Evolutionary conservation across 495 filamentous ascomycete genomes (phyloP).

Genomic region (Aspergillus funiculosus): DNA sequence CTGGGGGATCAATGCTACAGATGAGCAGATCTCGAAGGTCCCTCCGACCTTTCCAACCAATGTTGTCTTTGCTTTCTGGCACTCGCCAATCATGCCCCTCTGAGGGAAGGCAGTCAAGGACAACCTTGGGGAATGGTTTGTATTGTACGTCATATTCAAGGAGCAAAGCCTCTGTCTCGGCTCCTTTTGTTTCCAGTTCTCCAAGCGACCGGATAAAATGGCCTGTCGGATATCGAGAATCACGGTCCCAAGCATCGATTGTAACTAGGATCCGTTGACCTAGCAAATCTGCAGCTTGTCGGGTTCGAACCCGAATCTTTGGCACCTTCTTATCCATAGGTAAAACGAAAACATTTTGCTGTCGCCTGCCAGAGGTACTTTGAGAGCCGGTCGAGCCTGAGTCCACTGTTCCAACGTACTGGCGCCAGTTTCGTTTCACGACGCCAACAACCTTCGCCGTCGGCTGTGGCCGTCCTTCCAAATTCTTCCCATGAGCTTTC

Average conservation of each 20-base stretch:
- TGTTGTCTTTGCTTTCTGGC: constrained; percentile 64
- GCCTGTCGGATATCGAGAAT: constrained; percentile 84
- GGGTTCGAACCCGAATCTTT: constrained; percentile 87
- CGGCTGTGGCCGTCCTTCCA: constrained; percentile 77
- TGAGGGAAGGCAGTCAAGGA: constrained; percentile 82
- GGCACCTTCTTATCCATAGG: constrained; percentile 97
- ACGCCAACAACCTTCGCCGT: constrained; percentile 91
- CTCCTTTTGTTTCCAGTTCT: constrained; percentile 88
- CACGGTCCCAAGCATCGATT: constrained; percentile 91
- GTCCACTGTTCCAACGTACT: constrained; percentile 95
- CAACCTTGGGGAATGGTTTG: constrained; percentile 90
- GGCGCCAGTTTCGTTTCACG: constrained; percentile 92
- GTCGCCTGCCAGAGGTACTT: constrained; percentile 65
- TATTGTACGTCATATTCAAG: constrained; percentile 98
- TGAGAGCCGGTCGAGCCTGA: constrained; percentile 70
- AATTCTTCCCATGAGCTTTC: constrained; percentile 69
- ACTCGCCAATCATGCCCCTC: constrained; percentile 96
- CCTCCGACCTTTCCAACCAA: constrained; percentile 75
- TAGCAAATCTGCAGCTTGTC: constrained; percentile 79
- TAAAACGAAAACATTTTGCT: constrained; percentile 88
- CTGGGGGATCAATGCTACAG: constrained; percentile 94
- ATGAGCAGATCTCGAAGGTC: constrained; percentile 83
- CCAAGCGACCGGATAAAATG: constrained; percentile 92
- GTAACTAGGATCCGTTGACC: constrained; percentile 92
- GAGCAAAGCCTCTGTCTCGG: constrained; percentile 90